Conservation (phyloP, 2,329 filamentous ascomycete genomes). For the Penicillium decumbens region DNA sequence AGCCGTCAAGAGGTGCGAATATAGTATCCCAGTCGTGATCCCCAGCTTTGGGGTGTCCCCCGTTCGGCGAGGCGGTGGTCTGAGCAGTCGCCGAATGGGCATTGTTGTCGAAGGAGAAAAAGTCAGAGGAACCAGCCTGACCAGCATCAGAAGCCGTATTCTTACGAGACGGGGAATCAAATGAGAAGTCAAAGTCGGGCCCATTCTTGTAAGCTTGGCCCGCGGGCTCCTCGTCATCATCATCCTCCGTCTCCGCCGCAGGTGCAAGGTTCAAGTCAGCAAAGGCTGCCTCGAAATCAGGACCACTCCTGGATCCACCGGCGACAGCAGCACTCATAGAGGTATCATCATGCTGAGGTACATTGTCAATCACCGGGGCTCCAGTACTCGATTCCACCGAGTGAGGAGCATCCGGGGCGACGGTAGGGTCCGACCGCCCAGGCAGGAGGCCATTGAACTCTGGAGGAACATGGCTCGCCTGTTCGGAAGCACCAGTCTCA, state of each 20-base stretch:
- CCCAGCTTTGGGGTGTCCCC: conserved; percentile 38
- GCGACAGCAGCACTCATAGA: conserved; percentile 13
- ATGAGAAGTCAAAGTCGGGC: conserved; percentile 45
- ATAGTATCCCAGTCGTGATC: conserved; percentile 91
- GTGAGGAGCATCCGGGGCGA: conserved; percentile 37
- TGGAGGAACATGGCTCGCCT: conserved; percentile 29
- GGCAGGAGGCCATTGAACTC: conserved; percentile 41
- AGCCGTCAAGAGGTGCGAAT: conserved; percentile 70
- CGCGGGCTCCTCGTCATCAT: conserved; percentile 57
- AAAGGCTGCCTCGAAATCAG: conserved; percentile 48
- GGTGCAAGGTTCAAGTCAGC: conserved; percentile 43
- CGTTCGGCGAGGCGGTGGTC: conserved; percentile 35
- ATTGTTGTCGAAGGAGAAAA: conserved; percentile 36
- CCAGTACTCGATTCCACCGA: conserved; percentile 36
- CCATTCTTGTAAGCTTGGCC: conserved; percentile 31
- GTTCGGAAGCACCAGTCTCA: conserved; percentile 24
- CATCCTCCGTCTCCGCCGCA: conserved; percentile 43
- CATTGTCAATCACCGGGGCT: conserved; percentile 36
- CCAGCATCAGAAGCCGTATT: conserved; percentile 23
- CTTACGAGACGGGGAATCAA: conserved; percentile 39
- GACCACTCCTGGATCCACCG: conserved; percentile 29
- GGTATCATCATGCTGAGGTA: conserved; percentile 25
- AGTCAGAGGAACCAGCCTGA: conserved; percentile 31
- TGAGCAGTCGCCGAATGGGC: conserved; percentile 38
- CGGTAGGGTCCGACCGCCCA: conserved; percentile 38